Evolutionary conservation across 192 early-diverging fungal species (phyloP).

Genomic region (Jimgerdemannia lactiflua): DNA sequence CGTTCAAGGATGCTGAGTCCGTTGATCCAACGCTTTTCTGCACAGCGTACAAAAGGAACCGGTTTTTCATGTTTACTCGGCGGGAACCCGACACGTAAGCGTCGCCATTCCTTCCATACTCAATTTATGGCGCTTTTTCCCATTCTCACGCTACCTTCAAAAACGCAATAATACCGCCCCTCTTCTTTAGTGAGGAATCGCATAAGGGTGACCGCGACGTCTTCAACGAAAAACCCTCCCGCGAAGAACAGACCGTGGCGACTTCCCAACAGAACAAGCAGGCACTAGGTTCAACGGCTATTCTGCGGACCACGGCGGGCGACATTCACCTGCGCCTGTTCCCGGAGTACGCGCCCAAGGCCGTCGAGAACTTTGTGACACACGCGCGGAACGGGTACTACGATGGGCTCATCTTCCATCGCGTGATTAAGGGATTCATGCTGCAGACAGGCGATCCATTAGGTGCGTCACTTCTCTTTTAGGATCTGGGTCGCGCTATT

Average conservation of each 20-base stretch:
- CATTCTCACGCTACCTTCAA: slow-evolving; percentile 5
- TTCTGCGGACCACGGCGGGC: slow-evolving; percentile 87
- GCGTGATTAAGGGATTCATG: slow-evolving; percentile 98
- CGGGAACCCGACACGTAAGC: slow-evolving; percentile 80
- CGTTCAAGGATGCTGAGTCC: slow-evolving; percentile 57
- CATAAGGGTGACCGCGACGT: slow-evolving; percentile 81
- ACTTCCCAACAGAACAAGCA: slow-evolving; percentile 57
- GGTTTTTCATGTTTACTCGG: slow-evolving; percentile 92
- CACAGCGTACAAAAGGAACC: slow-evolving; percentile 87
- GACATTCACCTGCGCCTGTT: slow-evolving; percentile 89
- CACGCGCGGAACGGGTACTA: slow-evolving; percentile 87
- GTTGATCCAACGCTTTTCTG: slow-evolving; percentile 87
- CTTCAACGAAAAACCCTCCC: slow-evolving; percentile 96
- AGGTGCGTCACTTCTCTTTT: slow-evolving; percentile 26
- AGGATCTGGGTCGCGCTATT: too few species aligned
- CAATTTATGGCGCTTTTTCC: slow-evolving; percentile 1
- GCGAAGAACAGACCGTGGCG: slow-evolving; percentile 94
- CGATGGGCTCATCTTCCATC: slow-evolving; percentile 91
- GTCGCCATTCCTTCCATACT: too few species aligned
- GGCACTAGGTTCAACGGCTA: slow-evolving; percentile 65
- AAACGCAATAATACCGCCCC: background rate
- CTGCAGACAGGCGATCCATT: slow-evolving; percentile 91
- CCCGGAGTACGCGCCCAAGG: slow-evolving; percentile 89
- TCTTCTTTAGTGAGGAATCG: slow-evolving; percentile 12
- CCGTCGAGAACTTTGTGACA: slow-evolving; percentile 93